Conservation (phyloP, 768 basidiomycete species). For the Gloeopeniophorella convolvens region DNA sequence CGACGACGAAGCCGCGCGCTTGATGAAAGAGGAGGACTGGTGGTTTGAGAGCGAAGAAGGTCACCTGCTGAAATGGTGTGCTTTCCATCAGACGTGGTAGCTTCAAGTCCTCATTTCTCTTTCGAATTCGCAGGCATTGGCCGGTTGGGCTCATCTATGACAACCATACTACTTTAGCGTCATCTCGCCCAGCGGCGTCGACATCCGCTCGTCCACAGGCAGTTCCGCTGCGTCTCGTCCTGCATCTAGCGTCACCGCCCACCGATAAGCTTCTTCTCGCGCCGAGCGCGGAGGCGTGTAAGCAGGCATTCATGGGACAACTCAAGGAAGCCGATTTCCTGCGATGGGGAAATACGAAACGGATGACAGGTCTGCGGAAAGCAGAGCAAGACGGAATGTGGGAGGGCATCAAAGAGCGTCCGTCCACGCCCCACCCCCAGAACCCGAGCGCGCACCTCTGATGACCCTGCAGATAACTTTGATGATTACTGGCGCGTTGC, state of each 20-base stretch:
- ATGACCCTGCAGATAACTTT: constrained; percentile 83
- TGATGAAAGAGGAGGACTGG: constrained; percentile 85
- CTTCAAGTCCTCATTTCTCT: background rate
- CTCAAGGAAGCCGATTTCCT: constrained; percentile 96
- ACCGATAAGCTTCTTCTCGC: constrained; percentile 78
- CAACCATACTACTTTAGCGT: constrained; percentile 63
- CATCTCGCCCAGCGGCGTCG: constrained; percentile 37
- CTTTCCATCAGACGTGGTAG: background rate
- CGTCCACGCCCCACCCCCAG: constrained; percentile 28
- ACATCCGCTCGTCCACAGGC: constrained; percentile 39
- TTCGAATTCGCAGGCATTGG: constrained; percentile 75
- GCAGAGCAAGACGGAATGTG: constrained; percentile 94
- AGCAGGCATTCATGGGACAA: constrained; percentile 92
- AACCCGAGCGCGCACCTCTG: background rate
- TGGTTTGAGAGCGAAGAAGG: constrained; percentile 95
- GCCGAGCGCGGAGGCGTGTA: constrained; percentile 79
- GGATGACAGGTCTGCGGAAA: constrained; percentile 86
- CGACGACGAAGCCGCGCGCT: constrained; percentile 72
- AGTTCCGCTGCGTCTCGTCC: constrained; percentile 66
- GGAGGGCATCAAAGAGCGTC: constrained; percentile 94
- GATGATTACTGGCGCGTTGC: constrained; percentile 94
- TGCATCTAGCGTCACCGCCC: constrained; percentile 86
- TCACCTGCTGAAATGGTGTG: constrained; percentile 77
- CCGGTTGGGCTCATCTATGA: constrained; percentile 92
- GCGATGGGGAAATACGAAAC: constrained; percentile 92